A percentile compares a stretch with the other conserved stretches of the same genome.
Evolutionary conservation across 768 basidiomycete species (phyloP).

Genomic region (Sporobolomyces pararoseus): DNA sequence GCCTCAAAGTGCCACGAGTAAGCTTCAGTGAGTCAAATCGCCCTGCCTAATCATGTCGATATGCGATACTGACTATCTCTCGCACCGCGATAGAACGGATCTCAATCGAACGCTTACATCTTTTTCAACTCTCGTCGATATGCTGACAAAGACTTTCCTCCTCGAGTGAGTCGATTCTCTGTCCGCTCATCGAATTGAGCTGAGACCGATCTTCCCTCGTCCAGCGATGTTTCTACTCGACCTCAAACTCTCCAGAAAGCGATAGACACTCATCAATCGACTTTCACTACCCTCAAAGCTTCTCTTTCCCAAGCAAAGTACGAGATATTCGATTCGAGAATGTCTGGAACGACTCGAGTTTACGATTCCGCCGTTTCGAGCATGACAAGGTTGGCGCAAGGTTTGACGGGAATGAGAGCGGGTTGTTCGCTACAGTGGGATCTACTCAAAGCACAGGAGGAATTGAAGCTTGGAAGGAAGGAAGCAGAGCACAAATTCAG

Average conservation of each 20-base stretch:
- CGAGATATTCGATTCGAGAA: slow-evolving; percentile 57
- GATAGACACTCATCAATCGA: slow-evolving; percentile 76
- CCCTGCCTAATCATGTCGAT: too few species aligned
- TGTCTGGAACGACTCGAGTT: slow-evolving; percentile 41
- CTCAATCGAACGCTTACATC: slow-evolving; percentile 72
- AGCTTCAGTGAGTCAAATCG: slow-evolving; percentile 59
- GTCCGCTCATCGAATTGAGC: too few species aligned
- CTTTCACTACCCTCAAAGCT: slow-evolving; percentile 84
- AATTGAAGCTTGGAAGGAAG: slow-evolving; percentile 2
- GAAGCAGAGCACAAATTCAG: neutral
- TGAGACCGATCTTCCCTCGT: too few species aligned
- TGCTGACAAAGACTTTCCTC: slow-evolving; percentile 79
- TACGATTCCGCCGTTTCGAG: slow-evolving; percentile 58
- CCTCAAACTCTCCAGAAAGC: slow-evolving; percentile 67
- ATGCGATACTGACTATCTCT: neutral
- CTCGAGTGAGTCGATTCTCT: slow-evolving; percentile 70
- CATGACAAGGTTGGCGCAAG: slow-evolving; percentile 85
- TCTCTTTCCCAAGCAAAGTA: slow-evolving; percentile 80
- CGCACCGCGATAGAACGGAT: slow-evolving; percentile 52
- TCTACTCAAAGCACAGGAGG: slow-evolving; percentile 60
- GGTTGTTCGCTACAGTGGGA: slow-evolving; percentile 81
- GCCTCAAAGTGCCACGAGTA: slow-evolving; percentile 76
- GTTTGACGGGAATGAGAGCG: slow-evolving; percentile 80
- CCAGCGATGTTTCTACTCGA: slow-evolving; percentile 55
- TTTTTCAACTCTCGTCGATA: slow-evolving; percentile 75